phyloP scores from a whole-genome alignment of 805 yeast species.

The Nakazawaea peltata region DNA sequence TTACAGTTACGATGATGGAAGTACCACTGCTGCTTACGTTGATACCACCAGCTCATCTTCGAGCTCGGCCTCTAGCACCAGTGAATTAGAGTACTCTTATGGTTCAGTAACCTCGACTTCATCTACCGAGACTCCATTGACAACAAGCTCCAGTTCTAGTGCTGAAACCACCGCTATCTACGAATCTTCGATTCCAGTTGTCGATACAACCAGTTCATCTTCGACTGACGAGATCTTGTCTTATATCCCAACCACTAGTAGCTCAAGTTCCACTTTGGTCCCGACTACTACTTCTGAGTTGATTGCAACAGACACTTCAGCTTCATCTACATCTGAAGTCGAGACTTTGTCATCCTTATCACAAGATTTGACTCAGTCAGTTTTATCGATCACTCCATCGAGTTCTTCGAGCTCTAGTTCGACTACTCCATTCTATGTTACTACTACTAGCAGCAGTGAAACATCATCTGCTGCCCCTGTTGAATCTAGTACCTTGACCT shows the following conservation, averaged over 20 bases:
- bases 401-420: background rate
- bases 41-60: conserved; percentile 3
- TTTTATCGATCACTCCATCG: background rate
- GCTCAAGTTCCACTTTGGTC: no score
- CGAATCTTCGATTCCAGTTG: background rate
- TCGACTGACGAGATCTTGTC: no score
- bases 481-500: background rate
- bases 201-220: background rate
- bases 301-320: background rate
- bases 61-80: background rate
- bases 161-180: background rate
- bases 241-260: no score
- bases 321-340: background rate
- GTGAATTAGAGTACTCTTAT: no score
- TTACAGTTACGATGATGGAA: background rate
- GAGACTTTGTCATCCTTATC: background rate
- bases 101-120: no score
- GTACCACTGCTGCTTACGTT: conserved; percentile 9
- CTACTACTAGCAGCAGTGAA: background rate
- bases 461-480: background rate
- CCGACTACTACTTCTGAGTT: no score
- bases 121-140: no score
- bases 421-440: background rate
- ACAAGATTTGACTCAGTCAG: background rate
- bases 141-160: background rate